Evolutionary conservation across 2,329 filamentous ascomycete species (phyloP), one percentile per base, ranked within the genome.

Genomic region (Aspergillus sp.): DNA sequence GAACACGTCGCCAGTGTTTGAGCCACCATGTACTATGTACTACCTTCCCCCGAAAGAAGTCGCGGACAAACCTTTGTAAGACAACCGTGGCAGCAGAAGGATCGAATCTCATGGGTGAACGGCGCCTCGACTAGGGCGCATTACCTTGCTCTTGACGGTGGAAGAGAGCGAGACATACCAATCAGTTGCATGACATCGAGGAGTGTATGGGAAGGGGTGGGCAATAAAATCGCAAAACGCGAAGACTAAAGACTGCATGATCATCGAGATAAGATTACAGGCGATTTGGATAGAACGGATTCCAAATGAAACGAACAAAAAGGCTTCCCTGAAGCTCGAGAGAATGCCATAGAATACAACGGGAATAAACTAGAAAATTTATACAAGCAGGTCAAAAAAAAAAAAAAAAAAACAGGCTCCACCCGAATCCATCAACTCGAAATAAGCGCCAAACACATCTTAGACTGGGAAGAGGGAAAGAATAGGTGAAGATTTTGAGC

Each of bases 251-350:
- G 60, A 71, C 69, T 71, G 68, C 65, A 68, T 71, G 63, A 69
- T 69, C 63, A 65, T 71, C 16, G 51, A 60, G 54, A 50, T 66
- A 74, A 69, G 71, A 68, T 72, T 74, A 74, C 72, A 74, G 63
- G 59, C 63, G 64, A 63, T 60, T 62, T 50, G 65, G 57, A 65
- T 57, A 65, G 64, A 63, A 61, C 58, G 65, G 58, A 64, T 66
- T 55, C 62, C 64, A 65, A 61, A 58, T 65, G 57, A 66, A 58
- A 52, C 14, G 54, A 63, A 52, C 59, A 56, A 53, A 63, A 59
- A 62, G 59, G 59, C 58, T 66, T 62, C 67, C 68, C 59, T 63
- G 61, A 66, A 62, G 63, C 18, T 47, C 32, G 32, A 52, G 60
- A 70, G 68, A 58, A 69, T 66, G 65, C 64, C 64, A 57, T 57